Evolutionary conservation across 2,329 filamentous ascomycete genomes (phyloP), one percentile per base, ranked within the genome.

Genomic region (Fusarium sp.): DNA sequence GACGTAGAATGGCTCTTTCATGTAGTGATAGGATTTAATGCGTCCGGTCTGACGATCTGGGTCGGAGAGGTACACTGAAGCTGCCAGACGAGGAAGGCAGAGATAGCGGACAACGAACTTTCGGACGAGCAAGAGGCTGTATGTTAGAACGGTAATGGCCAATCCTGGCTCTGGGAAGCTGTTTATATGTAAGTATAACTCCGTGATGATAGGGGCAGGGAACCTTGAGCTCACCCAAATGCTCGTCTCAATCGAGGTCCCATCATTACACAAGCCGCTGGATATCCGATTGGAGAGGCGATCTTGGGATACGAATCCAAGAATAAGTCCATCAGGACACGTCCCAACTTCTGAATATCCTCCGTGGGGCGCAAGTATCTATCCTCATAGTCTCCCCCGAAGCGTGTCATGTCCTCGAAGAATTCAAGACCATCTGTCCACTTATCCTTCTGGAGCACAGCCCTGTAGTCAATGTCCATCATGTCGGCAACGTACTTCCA

Each of bases 401-500:
- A 88, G 10, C 66, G 71, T 6, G 79, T 74, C 42, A 87, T 76
- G 57, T 87, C 84, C 6, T 84, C 80, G 43, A 80, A 78, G 73
- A 87, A 88, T 44, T 86, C 85, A 28, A 87, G 75, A 29, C 85
- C 85, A 70, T 87, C 83, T 4, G 63, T 71, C 85, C 85, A 88
- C 16, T 74, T 49, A 12, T 77, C 69, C 31, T 74, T 77, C 8
- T 69, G 64, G 4, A 85, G 79, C 16, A 78, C 74, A 2, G 78
- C 78, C 24, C 76, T 75, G 69, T 86, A 88, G 47, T 82, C 76
- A 64, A 94, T 91, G 1, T 83, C 85, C 87, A 94, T 91, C 53
- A 87, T 86, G 70, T 93, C 89, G 16, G 91, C 92, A 18, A 93
- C 79, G 53, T 84, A 84, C 77, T 92, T 92, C 91, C 91, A 94